These are phyloP conservation scores for Dunaliella sp. DNA, from an alignment of 139 green algal species.

Conservation along the genomic window DNA sequence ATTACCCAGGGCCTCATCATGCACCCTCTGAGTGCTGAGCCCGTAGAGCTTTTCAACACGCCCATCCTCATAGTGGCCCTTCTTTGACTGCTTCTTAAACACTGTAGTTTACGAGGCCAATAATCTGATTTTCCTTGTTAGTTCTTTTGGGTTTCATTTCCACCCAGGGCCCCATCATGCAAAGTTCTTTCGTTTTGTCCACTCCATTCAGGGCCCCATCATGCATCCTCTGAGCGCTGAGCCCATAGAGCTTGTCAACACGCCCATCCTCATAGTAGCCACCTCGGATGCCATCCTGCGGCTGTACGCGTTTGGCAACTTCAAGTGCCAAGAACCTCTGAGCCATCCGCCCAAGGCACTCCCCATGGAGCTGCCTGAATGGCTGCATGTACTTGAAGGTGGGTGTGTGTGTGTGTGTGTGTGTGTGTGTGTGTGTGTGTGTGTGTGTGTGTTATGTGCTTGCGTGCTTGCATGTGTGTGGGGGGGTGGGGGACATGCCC, in stretches of 20 bases:
- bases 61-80: conserved; percentile 50
- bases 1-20: conserved; percentile 17
- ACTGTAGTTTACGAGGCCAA: too few relatives aligned
- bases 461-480: too few relatives aligned
- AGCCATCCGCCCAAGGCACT: not conserved
- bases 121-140: too few relatives aligned
- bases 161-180: too few relatives aligned
- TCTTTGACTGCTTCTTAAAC: too few relatives aligned
- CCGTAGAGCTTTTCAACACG: conserved; percentile 31
- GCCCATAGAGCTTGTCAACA: conserved; percentile 29
- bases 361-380: not conserved
- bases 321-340: conserved; percentile 15
- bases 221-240: conserved; percentile 45
- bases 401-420: not conserved
- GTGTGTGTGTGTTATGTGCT: too few relatives aligned
- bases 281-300: conserved; percentile 62
- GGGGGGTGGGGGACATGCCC: too few relatives aligned
- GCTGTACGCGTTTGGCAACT: conserved; percentile 44
- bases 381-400: not conserved
- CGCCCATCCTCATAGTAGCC: conserved; percentile 49
- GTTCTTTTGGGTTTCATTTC: not conserved
- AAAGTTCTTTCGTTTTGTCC: not conserved
- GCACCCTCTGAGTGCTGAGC: conserved; percentile 46
- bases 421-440: too few relatives aligned
- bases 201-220: conserved; percentile 11